Conservation (phyloP, 1,139 yeast genomes). For the Candida sp. region DNA sequence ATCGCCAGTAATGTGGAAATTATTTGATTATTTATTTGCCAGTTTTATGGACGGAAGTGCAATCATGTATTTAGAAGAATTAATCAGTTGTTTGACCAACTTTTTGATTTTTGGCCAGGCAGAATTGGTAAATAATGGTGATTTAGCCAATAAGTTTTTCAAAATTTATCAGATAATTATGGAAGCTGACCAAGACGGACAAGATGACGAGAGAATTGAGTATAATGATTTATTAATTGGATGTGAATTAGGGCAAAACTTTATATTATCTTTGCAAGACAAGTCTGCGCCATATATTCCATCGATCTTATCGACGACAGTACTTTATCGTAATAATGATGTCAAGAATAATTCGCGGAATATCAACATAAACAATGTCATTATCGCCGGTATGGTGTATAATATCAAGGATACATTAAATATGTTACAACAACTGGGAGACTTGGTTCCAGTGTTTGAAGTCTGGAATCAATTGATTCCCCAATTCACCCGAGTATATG, state of each 20-base stretch:
- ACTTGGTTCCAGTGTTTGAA: constrained; percentile 52
- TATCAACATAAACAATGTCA: constrained; percentile 61
- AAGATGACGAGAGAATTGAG: constrained; percentile 36
- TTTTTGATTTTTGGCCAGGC: constrained; percentile 70
- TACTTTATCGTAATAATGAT: background rate
- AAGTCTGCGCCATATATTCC: constrained; percentile 38
- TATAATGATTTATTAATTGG: constrained; percentile 48
- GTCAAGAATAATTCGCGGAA: constrained; percentile 27
- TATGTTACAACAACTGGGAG: constrained; percentile 45
- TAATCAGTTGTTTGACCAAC: constrained; percentile 72
- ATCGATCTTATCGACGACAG: background rate
- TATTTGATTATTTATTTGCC: constrained; percentile 53
- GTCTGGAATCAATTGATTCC: constrained; percentile 66
- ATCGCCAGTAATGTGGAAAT: constrained; percentile 74
- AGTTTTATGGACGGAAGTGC: constrained; percentile 57
- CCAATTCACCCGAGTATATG: constrained; percentile 69
- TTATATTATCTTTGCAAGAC: constrained; percentile 47
- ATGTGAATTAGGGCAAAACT: constrained; percentile 53
- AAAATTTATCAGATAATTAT: constrained; percentile 32
- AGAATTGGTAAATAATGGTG: constrained; percentile 34
- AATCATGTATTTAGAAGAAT: constrained; percentile 68
- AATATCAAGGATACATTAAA: constrained; percentile 55
- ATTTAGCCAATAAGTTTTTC: constrained; percentile 20
- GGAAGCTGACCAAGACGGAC: constrained; percentile 18
- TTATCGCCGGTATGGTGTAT: constrained; percentile 63